Evolutionary conservation across 805 yeast species (phyloP), one percentile per base, ranked within the genome.

Genomic region (Wickerhamiella nectarea): DNA sequence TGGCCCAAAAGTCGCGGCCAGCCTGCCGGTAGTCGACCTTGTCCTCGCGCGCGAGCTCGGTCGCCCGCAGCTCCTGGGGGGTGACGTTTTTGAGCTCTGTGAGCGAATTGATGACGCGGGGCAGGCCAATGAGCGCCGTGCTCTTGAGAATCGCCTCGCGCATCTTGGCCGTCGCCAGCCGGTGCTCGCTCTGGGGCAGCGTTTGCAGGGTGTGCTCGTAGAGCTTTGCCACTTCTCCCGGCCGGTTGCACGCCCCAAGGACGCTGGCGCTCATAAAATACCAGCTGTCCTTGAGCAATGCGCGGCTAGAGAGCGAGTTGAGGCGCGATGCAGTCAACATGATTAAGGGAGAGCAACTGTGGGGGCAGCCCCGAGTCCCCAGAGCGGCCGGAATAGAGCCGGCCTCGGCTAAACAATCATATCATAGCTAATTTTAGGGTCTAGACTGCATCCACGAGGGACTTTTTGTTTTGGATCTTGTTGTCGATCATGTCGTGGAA

Each of bases 401-500:
- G 28, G n/a, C 6, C 22, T n/a, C n/a, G n/a, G n/a, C n/a, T n/a
- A n/a, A n/a, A n/a, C n/a, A n/a, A n/a, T n/a, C n/a, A n/a, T n/a
- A n/a, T n/a, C n/a, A n/a, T 22, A 11, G n/a, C 40, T 12, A 20
- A 12, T 7, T 18, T 18, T n/a, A n/a, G n/a, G n/a, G n/a, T n/a
- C n/a, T n/a, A n/a, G n/a, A n/a, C 17, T 14, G 20, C 22, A 3
- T 36, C 28, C 3, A 17, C 36, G 12, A 33, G 10, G 21, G 10
- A 2, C 57, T 21, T 17, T 26, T 77, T 79, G 61, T 86, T 86
- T 53, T 82, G 84, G 52, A 91, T 78, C 65, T 91, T 91, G 66
- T 93, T 93, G 56, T 91, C 97, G 58, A 91, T 91, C 62, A 91
- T 72, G 61, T 91, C 94, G 63, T 91, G 95, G 72, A 91, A 89